A percentile compares a stretch with the other conserved stretches of the same genome.
Evolutionary conservation across 2,329 filamentous ascomycete species (phyloP).

Genomic region (Incumbomyces lentus): DNA sequence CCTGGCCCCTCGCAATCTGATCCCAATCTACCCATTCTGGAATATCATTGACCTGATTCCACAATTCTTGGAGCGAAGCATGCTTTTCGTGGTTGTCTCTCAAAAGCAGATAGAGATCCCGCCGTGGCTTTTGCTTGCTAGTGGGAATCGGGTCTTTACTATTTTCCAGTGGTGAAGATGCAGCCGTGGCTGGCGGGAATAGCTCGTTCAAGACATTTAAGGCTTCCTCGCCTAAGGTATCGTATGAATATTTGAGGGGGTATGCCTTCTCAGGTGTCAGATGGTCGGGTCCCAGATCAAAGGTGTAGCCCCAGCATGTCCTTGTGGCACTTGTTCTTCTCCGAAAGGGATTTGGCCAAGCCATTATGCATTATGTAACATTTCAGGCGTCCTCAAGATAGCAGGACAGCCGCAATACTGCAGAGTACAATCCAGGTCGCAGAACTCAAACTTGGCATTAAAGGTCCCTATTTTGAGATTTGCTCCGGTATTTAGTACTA

Average conservation of each 20-base stretch:
- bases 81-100: slow-evolving; percentile 48
- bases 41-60: slow-evolving; percentile 55
- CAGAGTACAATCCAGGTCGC: too few relatives aligned
- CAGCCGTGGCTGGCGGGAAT: slow-evolving; percentile 31
- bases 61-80: slow-evolving; percentile 46
- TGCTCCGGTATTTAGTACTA: too few relatives aligned
- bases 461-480: too few relatives aligned
- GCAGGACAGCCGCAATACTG: too few relatives aligned
- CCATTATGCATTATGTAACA: slow-evolving; percentile 13
- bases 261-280: slow-evolving; percentile 48
- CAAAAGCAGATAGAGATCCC: slow-evolving; percentile 56
- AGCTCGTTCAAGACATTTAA: slow-evolving; percentile 54
- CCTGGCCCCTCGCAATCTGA: slow-evolving; percentile 61
- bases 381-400: too few relatives aligned
- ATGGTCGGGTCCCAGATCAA: slow-evolving; percentile 59
- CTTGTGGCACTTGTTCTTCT: slow-evolving; percentile 20
- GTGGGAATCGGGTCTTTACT: not conserved
- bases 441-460: too few relatives aligned
- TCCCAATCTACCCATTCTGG: slow-evolving; percentile 70
- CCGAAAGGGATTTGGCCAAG: slow-evolving; percentile 24
- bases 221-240: slow-evolving; percentile 56
- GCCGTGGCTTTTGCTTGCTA: slow-evolving; percentile 21
- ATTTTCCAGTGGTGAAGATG: not conserved
- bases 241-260: slow-evolving; percentile 56
- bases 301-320: slow-evolving; percentile 54